These are phyloP conservation scores for Sclerotinia trifoliorum DNA, from an alignment of 2,329 filamentous ascomycete species.

Conservation along the genomic window DNA sequence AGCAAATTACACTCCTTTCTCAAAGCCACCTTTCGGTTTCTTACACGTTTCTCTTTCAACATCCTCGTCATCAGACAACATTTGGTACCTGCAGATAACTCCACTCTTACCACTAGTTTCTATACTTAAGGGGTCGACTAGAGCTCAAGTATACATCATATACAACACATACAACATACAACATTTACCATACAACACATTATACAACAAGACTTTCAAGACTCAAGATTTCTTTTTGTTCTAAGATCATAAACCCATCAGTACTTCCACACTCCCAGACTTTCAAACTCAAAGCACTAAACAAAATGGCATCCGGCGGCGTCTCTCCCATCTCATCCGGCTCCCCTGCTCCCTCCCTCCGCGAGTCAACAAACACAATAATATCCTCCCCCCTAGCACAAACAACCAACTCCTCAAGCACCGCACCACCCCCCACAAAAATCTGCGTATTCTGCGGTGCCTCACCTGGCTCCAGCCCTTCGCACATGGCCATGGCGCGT, in stretches of 20 bases:
- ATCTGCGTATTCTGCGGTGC: constrained; percentile 73
- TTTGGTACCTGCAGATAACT: constrained; percentile 9
- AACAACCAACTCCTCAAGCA: constrained; percentile 6
- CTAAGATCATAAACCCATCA: background rate
- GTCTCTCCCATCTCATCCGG: constrained; percentile 40
- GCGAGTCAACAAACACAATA: background rate
- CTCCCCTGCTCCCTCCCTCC: constrained; percentile 26
- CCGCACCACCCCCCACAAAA: constrained; percentile 15
- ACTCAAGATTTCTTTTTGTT: background rate
- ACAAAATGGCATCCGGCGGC: constrained; percentile 45
- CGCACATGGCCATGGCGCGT: constrained; percentile 68
- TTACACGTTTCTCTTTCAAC: background rate
- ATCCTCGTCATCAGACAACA: constrained; percentile 12
- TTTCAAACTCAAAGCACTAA: background rate
- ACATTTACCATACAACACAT: background rate
- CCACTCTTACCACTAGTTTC: constrained; percentile 10
- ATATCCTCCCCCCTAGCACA: constrained; percentile 15
- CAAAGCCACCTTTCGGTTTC: constrained; percentile 7
- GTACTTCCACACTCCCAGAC: background rate
- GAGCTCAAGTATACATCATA: background rate
- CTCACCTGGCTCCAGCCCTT: constrained; percentile 67
- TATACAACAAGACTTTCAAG: background rate
- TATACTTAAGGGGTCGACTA: background rate
- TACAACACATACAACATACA: background rate
- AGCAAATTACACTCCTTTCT: background rate